phyloP scores from a whole-genome alignment of 257 asterid genomes.

The Sherardia arvensis region DNA sequence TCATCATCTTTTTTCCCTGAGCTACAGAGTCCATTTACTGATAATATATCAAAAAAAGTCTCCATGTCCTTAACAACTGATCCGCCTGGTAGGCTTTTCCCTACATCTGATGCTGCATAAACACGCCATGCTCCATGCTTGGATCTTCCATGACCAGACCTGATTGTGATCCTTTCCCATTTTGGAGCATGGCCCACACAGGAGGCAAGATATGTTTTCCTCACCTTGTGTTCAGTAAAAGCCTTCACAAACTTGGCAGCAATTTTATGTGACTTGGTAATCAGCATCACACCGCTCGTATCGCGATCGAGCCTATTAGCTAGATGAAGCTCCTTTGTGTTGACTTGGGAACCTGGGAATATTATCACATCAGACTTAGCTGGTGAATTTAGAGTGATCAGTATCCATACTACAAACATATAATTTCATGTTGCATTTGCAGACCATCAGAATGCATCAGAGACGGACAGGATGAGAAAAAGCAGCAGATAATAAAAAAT shows the following conservation, averaged over 20 bases:
- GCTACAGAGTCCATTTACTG: conserved; percentile 37
- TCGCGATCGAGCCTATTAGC: conserved; percentile 94
- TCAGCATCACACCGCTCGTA: conserved; percentile 79
- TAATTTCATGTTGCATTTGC: not conserved
- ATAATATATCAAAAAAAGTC: conserved; percentile 55
- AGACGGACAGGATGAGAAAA: not conserved
- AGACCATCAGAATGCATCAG: not conserved
- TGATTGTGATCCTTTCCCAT: conserved; percentile 45
- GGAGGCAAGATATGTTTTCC: conserved; percentile 66
- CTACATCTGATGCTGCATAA: conserved; percentile 68
- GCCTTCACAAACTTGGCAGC: conserved; percentile 94
- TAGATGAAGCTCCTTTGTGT: conserved; percentile 54
- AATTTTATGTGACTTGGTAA: conserved; percentile 79
- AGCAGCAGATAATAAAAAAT: not conserved
- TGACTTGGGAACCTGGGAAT: conserved; percentile 31
- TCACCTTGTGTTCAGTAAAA: conserved; percentile 60
- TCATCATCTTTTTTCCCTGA: conserved; percentile 17
- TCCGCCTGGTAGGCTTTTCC: conserved; percentile 74
- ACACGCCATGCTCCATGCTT: conserved; percentile 96
- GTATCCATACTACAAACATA: not conserved
- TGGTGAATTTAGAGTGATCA: too few relatives aligned
- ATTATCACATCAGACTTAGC: not conserved
- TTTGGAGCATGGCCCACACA: conserved; percentile 57
- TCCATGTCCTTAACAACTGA: conserved; percentile 77
- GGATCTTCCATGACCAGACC: conserved; percentile 91